Evolutionary conservation across 768 basidiomycete genomes (phyloP), one percentile per base, ranked within the genome.

Genomic region (Tubosaeta brunneosetosa): DNA sequence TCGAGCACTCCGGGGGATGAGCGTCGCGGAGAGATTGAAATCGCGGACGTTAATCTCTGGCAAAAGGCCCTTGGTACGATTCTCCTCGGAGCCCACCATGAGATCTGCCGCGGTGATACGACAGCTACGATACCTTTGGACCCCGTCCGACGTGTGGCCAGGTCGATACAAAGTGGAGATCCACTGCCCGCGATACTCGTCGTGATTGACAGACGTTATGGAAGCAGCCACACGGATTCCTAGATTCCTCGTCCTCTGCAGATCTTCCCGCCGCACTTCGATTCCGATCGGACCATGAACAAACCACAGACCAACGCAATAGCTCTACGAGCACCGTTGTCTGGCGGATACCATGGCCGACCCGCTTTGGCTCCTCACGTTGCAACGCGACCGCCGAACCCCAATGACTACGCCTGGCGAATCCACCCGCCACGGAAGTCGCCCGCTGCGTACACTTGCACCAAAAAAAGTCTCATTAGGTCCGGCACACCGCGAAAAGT

Each of bases 21-120:
- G 36, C 36, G 36, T 37, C 36, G 36, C 34, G 34, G 34, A 34
- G 11, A 34, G 33, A 34, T 41, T 57, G 34, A 22, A 22, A 22
- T 22, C 22, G 22, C 22, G 22, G 57, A 64, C 48, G 61, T 65
- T 65, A 64, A 64, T 64, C 63, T 52, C 50, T 54, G 22, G 22
- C 22, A 22, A 22, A 22, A 22, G 22, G 2, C 22, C 3, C 22
- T 22, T 22, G 22, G 22, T 22, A 22, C 22, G 22, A 22, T 22
- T 22, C 22, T 65, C 65, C 65, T 66, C 65, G 65, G 65, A 60
- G 53, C 26, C 37, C 44, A 22, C 22, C 22, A 41, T 17, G 31
- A 62, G 61, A 63, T 63, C 58, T 46, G 44, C 64, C 63, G 63
- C 63, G 63, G 63, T 43, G 61, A 66, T 64, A 64, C 22, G 49